phyloP scores from a whole-genome alignment of 257 asterid genomes.

The Lithospermum erythrorhizon region DNA sequence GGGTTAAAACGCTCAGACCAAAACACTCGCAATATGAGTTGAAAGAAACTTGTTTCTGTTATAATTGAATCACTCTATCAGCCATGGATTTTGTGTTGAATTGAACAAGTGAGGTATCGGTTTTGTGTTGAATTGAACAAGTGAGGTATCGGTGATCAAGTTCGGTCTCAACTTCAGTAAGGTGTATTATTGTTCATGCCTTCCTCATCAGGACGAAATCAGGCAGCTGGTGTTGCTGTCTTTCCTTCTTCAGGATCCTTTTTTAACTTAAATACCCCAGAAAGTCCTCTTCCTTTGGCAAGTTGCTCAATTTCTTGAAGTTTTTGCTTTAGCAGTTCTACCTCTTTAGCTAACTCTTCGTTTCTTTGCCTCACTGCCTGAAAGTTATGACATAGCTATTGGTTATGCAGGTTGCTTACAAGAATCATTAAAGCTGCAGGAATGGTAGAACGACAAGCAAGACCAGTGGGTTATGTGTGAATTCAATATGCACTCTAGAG shows the following conservation, averaged over 20 bases:
- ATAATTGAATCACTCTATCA: not conserved
- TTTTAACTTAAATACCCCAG: conserved; percentile 28
- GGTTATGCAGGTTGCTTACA: not conserved
- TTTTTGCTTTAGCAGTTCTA: conserved; percentile 23
- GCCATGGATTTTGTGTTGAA: not conserved
- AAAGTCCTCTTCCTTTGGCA: conserved; percentile 32
- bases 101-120: conserved; percentile 11
- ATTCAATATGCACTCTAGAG: no score
- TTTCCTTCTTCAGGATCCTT: conserved; percentile 21
- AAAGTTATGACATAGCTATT: conserved; percentile 7
- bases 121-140: conserved; percentile 7
- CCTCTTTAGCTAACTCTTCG: conserved; percentile 28
- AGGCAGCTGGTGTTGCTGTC: conserved; percentile 13
- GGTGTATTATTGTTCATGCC: not conserved
- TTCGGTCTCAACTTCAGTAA: not conserved
- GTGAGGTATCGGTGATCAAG: not conserved
- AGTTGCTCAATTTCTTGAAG: conserved; percentile 31
- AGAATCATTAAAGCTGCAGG: no score
- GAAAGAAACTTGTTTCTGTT: not conserved
- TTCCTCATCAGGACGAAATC: conserved; percentile 1
- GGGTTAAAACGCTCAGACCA: no score
- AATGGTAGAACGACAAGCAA: no score
- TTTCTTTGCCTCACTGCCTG: conserved; percentile 32
- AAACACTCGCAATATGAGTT: not conserved
- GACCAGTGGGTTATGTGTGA: no score